Conservation (phyloP, 2,329 filamentous ascomycete genomes). For the Aureobasidium sp. region DNA sequence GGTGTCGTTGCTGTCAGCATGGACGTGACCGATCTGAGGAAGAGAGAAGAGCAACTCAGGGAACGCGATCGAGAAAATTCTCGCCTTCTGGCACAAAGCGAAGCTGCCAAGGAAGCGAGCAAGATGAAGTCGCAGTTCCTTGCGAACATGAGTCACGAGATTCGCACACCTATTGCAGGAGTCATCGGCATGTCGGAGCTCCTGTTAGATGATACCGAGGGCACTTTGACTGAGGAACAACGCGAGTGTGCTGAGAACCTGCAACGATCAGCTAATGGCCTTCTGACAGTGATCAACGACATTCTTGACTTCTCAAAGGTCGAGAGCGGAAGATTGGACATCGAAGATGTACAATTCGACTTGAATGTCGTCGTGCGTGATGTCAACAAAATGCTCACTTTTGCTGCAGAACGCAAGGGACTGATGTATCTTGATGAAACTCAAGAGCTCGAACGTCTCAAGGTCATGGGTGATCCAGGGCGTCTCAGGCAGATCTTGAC, state of each 20-base stretch:
- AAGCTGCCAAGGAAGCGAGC: slow-evolving; percentile 72
- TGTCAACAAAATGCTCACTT: slow-evolving; percentile 80
- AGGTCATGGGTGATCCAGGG: slow-evolving; percentile 81
- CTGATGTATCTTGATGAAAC: slow-evolving; percentile 64
- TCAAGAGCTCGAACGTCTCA: slow-evolving; percentile 55
- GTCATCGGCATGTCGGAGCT: slow-evolving; percentile 76
- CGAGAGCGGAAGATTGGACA: slow-evolving; percentile 67
- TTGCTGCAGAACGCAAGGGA: slow-evolving; percentile 73
- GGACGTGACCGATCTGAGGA: slow-evolving; percentile 67
- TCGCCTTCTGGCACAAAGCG: slow-evolving; percentile 64
- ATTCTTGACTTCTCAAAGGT: slow-evolving; percentile 87
- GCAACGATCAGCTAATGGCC: slow-evolving; percentile 68
- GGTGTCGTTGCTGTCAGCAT: slow-evolving; percentile 74
- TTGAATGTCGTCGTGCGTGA: slow-evolving; percentile 67
- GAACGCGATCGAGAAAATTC: slow-evolving; percentile 60
- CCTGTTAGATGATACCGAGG: slow-evolving; percentile 54
- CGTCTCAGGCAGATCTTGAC: slow-evolving; percentile 77
- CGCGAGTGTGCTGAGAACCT: slow-evolving; percentile 71
- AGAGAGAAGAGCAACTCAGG: slow-evolving; percentile 56
- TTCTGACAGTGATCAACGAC: slow-evolving; percentile 84
- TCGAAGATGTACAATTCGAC: slow-evolving; percentile 75
- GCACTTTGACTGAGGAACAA: slow-evolving; percentile 57
- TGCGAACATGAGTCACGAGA: slow-evolving; percentile 50
- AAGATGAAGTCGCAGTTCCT: slow-evolving; percentile 74
- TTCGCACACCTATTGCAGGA: slow-evolving; percentile 60